Percentiles rank a stretch among this genome's conserved stretches.
These are phyloP conservation scores for Cystobasidium tubakii DNA, from an alignment of 768 basidiomycete genomes.

Conservation along the genomic window DNA sequence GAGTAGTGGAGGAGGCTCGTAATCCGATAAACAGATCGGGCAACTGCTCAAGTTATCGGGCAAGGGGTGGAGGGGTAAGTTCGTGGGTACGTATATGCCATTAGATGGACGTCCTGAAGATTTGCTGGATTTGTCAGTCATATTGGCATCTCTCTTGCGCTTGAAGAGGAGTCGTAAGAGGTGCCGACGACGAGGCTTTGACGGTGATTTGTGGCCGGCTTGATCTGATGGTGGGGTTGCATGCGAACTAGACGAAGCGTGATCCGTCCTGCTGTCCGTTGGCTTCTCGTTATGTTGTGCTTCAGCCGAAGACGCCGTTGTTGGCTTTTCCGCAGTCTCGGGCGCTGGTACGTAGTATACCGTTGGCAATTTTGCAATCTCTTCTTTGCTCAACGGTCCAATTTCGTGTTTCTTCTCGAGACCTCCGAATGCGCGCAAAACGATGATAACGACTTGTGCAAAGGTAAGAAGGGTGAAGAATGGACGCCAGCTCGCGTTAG, in stretches of 20 bases:
- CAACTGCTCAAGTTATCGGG: constrained; percentile 36
- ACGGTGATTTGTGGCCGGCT: background rate
- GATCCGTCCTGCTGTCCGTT: constrained; percentile 1
- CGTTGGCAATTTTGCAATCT: constrained; percentile 40
- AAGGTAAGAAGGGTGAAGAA: background rate
- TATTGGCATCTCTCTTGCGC: background rate
- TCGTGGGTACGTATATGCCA: constrained; percentile 22
- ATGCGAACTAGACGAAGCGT: background rate
- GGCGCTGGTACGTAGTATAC: constrained; percentile 37
- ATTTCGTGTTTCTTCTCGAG: constrained; percentile 43
- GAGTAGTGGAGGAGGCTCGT: constrained; percentile 9
- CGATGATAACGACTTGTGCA: constrained; percentile 23
- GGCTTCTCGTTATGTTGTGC: background rate
- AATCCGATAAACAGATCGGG: constrained; percentile 38
- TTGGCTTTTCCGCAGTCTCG: background rate
- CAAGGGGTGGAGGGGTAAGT: constrained; percentile 30
- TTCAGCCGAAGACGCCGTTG: background rate
- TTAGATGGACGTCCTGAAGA: background rate
- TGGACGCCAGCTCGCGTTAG: no score
- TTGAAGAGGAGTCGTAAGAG: constrained; percentile 26
- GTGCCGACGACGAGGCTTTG: background rate
- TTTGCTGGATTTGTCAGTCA: background rate
- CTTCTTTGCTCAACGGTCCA: constrained; percentile 41
- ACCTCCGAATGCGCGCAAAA: constrained; percentile 39
- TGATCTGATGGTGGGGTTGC: background rate